Percentiles rank a stretch among this genome's conserved stretches.
Evolutionary conservation across 2,329 filamentous ascomycete genomes (phyloP).

Genomic region (Colletotrichum lini): DNA sequence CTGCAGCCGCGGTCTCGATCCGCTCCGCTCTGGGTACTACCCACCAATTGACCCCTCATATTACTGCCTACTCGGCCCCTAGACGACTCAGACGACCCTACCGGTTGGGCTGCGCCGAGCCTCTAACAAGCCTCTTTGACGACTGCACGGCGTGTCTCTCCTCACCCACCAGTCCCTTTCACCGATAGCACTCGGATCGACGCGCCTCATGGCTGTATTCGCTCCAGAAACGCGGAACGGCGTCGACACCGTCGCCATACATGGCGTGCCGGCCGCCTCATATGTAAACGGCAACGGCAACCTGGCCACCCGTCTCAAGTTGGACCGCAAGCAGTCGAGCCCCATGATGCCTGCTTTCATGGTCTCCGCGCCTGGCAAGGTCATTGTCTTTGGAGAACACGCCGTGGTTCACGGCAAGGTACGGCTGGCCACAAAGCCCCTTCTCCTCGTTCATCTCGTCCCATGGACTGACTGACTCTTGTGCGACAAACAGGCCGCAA

Average conservation of each 20-base stretch:
- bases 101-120: constrained; percentile 9
- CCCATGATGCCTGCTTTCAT: constrained; percentile 92
- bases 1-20: constrained; percentile 20
- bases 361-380: constrained; percentile 97
- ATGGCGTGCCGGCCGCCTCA: constrained; percentile 44
- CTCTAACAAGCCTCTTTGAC: constrained; percentile 16
- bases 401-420: constrained; percentile 98
- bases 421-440: constrained; percentile 45
- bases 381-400: constrained; percentile 98
- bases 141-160: constrained; percentile 16
- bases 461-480: constrained; percentile 16
- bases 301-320: constrained; percentile 54
- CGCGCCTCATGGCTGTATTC: constrained; percentile 46
- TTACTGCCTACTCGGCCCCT: constrained; percentile 8
- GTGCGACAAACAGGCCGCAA: constrained; percentile 75
- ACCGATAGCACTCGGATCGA: constrained; percentile 34
- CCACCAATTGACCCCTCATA: constrained; percentile 39
- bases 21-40: constrained; percentile 31
- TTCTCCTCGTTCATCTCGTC: constrained; percentile 22
- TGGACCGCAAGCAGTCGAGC: constrained; percentile 71
- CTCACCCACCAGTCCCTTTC: constrained; percentile 46
- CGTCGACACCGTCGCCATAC: constrained; percentile 45
- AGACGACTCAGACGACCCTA: constrained; percentile 26
- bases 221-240: constrained; percentile 51
- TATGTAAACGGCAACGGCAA: constrained; percentile 55